Evolutionary conservation across 2,329 filamentous ascomycete species (phyloP), one percentile per base, ranked within the genome.

Genomic region (Pestalotiopsis sp.): DNA sequence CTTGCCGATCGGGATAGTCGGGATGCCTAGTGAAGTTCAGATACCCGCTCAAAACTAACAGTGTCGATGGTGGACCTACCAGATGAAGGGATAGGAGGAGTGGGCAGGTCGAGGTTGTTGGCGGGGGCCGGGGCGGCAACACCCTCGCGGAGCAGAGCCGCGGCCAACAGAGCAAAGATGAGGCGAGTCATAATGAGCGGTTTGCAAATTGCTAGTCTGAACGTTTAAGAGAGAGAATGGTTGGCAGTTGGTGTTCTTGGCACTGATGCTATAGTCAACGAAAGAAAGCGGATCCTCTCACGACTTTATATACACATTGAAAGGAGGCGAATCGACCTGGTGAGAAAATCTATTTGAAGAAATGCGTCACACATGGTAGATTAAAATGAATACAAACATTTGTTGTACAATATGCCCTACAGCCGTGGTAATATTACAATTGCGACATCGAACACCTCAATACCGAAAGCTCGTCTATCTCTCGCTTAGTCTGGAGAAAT

Each of bases 151-250:
- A 68, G 57, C 58, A 68, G 39, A 36, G 67, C 59, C n/a, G 64
- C 67, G 7, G 64, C 63, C 55, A 68, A 49, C 13, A 68, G n/a
- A 31, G 57, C 58, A 41, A 55, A 60, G 23, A 68, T 57, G 11
- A 68, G 45, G 45, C 67, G 67, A 61, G 64, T 66, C 67, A 68
- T 68, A 39, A 23, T 59, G 55, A 25, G 14, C 27, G n/a, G 13
- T 7, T 17, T 38, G 38, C 36, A 20, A 25, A 20, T 55, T 49
- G 14, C 2, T n/a, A 31, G 27, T 31, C 6, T 7, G 27, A 31
- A 31, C 27, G 6, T 31, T 31, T 6, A 31, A 31, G 27, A 31
- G 27, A 31, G 27, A 31, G 27, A n/a, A n/a, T 31, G 27, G 27
- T 31, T 31, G 20, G 17, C 1, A 27, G 7, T 23, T 13, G 3